Evolutionary conservation across 129 eudicot genomes (phyloP).

Genomic region (Kitagawia praeruptora): DNA sequence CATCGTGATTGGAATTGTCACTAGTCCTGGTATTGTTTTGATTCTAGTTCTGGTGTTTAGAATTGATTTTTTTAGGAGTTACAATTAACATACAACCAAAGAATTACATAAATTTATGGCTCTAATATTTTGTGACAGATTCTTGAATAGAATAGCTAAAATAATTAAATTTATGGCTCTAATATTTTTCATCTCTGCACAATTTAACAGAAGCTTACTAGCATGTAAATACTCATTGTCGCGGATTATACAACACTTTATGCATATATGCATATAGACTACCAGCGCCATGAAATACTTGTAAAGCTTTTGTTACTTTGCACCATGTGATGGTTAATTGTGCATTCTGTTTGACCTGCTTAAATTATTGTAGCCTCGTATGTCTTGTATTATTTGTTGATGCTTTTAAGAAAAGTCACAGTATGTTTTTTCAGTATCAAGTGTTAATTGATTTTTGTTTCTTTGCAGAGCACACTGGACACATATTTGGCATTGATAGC

Average conservation of each 20-base stretch:
- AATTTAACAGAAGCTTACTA: neutral
- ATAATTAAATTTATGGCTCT: too few relatives aligned
- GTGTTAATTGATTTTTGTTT: neutral
- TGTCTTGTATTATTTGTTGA: neutral
- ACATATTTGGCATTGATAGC: constrained; percentile 57
- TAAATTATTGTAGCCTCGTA: neutral
- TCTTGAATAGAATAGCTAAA: neutral
- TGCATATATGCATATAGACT: neutral
- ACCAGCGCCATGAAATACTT: neutral
- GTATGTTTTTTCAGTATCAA: neutral
- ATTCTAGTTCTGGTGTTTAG: neutral
- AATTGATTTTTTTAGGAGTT: neutral
- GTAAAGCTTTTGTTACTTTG: neutral
- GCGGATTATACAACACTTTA: neutral
- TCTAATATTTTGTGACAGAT: neutral
- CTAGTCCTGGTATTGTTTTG: neutral
- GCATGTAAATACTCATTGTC: neutral
- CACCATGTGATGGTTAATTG: neutral
- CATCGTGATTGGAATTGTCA: neutral
- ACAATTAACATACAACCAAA: neutral
- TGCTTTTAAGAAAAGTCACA: too few relatives aligned
- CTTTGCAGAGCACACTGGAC: constrained; percentile 67
- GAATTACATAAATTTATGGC: neutral
- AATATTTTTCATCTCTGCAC: too few relatives aligned
- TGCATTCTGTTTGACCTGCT: neutral